Evolutionary conservation across 768 basidiomycete genomes (phyloP).

Genomic region (Pulveroboletus sp.): DNA sequence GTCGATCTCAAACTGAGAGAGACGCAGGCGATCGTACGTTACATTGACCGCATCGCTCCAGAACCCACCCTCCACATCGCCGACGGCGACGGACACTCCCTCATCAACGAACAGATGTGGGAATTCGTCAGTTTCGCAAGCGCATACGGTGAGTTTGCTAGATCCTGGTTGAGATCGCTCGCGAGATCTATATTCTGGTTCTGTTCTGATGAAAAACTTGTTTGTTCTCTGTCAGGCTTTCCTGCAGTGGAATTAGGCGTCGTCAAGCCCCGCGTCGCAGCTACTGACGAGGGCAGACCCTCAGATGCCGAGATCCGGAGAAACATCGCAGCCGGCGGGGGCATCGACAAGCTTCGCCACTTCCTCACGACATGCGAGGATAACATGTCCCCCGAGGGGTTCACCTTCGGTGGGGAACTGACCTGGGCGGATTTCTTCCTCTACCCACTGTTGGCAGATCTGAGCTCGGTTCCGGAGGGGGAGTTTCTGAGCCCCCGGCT

Average conservation of each 20-base stretch:
- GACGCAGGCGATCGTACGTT: slow-evolving; percentile 26
- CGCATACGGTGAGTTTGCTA: slow-evolving; percentile 27
- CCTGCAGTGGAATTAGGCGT: slow-evolving; percentile 28
- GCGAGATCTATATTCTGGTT: too few relatives aligned
- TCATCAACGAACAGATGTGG: slow-evolving; percentile 31
- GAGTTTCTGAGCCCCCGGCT: slow-evolving; percentile 23
- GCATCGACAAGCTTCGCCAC: slow-evolving; percentile 9
- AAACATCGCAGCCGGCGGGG: slow-evolving; percentile 10
- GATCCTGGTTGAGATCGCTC: too few relatives aligned
- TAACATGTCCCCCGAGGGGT: slow-evolving; percentile 25
- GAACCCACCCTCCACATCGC: slow-evolving; percentile 22
- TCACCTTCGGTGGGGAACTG: slow-evolving; percentile 25
- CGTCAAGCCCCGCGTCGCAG: slow-evolving; percentile 30
- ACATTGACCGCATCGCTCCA: slow-evolving; percentile 28
- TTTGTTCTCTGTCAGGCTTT: slow-evolving; percentile 18
- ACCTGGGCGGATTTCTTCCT: slow-evolving; percentile 34
- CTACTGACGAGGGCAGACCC: slow-evolving; percentile 19
- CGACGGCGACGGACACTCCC: slow-evolving; percentile 15
- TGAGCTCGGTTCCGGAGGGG: slow-evolving; percentile 24
- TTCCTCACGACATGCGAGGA: slow-evolving; percentile 19
- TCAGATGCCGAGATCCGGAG: slow-evolving; percentile 21
- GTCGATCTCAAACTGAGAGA: slow-evolving; percentile 27
- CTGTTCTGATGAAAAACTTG: not conserved
- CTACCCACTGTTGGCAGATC: slow-evolving; percentile 29
- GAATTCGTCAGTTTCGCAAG: slow-evolving; percentile 28